Conservation (phyloP, 768 basidiomycete species). For the Sarcodon aspratus region DNA sequence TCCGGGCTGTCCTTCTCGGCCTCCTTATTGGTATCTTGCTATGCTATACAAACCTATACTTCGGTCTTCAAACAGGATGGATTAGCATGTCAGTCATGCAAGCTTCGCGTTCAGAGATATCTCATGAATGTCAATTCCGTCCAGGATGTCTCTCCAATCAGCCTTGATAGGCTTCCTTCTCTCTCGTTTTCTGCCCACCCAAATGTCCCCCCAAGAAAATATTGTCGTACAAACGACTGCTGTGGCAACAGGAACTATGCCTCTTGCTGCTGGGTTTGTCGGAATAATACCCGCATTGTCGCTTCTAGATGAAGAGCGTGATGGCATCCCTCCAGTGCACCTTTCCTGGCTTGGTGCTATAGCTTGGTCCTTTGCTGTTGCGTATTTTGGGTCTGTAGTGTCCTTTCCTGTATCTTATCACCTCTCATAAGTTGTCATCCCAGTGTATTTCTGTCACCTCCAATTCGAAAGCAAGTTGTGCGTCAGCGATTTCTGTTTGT, state of each 20-base stretch:
- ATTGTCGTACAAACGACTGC: conserved; percentile 93
- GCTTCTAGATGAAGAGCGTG: conserved; percentile 59
- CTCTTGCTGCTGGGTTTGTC: conserved; percentile 79
- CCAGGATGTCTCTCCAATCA: conserved; percentile 92
- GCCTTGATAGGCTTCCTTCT: conserved; percentile 86
- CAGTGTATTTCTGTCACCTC: conserved; percentile 93
- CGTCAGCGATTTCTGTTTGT: conserved; percentile 13
- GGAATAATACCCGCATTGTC: conserved; percentile 88
- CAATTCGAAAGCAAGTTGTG: conserved; percentile 89
- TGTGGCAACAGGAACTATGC: conserved; percentile 90
- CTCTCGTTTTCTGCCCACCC: conserved; percentile 59
- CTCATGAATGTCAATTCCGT: neutral
- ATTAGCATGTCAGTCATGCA: conserved; percentile 60
- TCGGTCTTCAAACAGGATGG: conserved; percentile 85
- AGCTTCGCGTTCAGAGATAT: neutral
- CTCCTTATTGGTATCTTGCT: conserved; percentile 77
- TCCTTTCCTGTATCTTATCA: neutral
- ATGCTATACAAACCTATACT: conserved; percentile 87
- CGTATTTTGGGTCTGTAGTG: conserved; percentile 72
- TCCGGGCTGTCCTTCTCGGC: conserved; percentile 59
- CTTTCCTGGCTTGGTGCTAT: conserved; percentile 67
- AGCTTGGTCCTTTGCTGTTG: conserved; percentile 82
- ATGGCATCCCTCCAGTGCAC: conserved; percentile 66
- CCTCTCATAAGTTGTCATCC: conserved; percentile 3
- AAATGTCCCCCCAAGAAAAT: conserved; percentile 84